Evolutionary conservation across 192 early-diverging fungal genomes (phyloP), one percentile per base, ranked within the genome.

Genomic region (Powellomyces hirtus): DNA sequence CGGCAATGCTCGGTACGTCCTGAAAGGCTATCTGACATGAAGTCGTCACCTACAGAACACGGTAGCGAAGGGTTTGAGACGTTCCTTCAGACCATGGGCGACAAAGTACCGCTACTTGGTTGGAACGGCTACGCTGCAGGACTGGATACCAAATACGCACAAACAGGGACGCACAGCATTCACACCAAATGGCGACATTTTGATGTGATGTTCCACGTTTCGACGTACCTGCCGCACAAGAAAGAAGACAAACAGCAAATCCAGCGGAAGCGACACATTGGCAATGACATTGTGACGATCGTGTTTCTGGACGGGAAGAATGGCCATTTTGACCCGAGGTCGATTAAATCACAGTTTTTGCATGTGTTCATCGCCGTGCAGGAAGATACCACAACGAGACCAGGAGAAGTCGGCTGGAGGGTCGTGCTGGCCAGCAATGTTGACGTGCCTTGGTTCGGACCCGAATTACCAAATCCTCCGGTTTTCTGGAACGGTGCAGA

Each of bases 181-280:
- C 59, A 66, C 37, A 68, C 64, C 45, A 59, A 71, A 20, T 81
- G 75, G 72, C 37, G 73, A 30, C 34, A 66, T 5, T 81, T 62
- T 49, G 81, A 83, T 10, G 37, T 79, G 33, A 83, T 73, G 62
- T 84, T 66, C 59, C 81, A 83, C 44, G 78, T 80, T 24, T 79
- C 79, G 35, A 83, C 81, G 2, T 37, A 72, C 18, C 52, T 83
- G 16, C 81, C 81, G 1, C 81, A 46, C 52, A 69, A 37, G 6
- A 26, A 45, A 22, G 79, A 63, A 18, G 80, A 83, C 38, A 7
- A 8, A 5, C 81, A 83, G 67, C 81, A 83, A 49, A 78, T 83
- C 42, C 71, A 79, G 63, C 57, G 81, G 26, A 83, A 83, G 52
- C 38, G 76, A 22, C 81, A 84, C 59, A 77, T 83, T 55, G 81